These are phyloP conservation scores for Abrus precatorius DNA, from an alignment of 306 rosid species.

Conservation along the genomic window DNA sequence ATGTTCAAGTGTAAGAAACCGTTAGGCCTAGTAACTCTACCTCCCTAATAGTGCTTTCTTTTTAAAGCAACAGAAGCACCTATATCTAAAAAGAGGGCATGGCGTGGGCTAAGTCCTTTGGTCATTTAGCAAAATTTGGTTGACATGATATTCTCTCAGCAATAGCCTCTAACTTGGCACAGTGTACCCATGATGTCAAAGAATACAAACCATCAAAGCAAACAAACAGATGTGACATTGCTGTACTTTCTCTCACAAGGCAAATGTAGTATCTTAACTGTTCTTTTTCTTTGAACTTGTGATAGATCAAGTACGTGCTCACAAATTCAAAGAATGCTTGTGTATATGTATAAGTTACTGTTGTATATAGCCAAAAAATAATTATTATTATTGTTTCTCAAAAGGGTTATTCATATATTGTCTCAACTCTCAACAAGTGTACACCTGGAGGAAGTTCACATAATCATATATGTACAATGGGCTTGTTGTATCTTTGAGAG, in stretches of 20 bases:
- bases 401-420: slow-evolving; percentile 3
- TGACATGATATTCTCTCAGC: neutral
- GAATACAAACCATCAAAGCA: slow-evolving; percentile 10
- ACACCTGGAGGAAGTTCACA: slow-evolving; percentile 26
- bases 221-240: slow-evolving; percentile 21
- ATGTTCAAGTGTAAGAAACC: neutral
- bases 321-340: neutral
- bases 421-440: slow-evolving; percentile 22
- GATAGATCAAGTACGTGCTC: neutral
- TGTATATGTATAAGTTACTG: neutral
- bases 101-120: neutral
- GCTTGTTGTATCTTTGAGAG: slow-evolving; percentile 31
- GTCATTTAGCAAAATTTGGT: slow-evolving; percentile 15
- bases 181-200: slow-evolving; percentile 4
- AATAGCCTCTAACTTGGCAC: neutral
- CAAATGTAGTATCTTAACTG: neutral
- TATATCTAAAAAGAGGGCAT: neutral
- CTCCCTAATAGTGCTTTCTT: neutral
- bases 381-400: neutral
- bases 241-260: slow-evolving; percentile 18
- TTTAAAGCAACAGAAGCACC: slow-evolving; percentile 16
- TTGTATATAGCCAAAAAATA: neutral
- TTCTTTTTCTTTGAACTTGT: slow-evolving; percentile 3
- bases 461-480: slow-evolving; percentile 38
- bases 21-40: neutral